Base-by-base conservation (phyloP, 2,329 filamentous ascomycete species). In the Sarocladium kiliense region DNA sequence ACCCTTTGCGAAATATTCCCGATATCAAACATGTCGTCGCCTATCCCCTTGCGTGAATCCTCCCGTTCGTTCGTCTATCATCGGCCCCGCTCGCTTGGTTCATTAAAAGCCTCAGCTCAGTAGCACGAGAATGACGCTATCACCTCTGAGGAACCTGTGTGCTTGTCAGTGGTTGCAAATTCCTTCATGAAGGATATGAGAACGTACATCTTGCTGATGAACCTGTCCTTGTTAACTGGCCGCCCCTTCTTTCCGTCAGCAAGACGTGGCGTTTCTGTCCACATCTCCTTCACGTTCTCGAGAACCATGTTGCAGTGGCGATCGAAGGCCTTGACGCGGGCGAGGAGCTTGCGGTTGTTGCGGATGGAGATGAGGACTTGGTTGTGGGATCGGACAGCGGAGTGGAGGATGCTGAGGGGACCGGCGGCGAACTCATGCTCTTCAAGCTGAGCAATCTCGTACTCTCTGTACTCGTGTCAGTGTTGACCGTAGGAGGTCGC, bases 301-400 rank as follows among this genome's bases (percentile, higher is more conserved):
- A 97, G 79, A 3, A 96, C 89, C 94, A 99, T 97, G 77, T 99
- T 99, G 83, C 92, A 97, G 75, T 99, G 94, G 58, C 94, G 83
- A 75, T 99, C 94, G 71, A 99, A 99, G 6, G 94, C 94, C 80
- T 99, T 99, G 68, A 99, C 93, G 61, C 94, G 88, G 53, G 93
- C 94, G 55, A 99, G 86, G 49, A 99, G 82, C 80, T 99, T 99
- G 74, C 93, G 89, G 79, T 97, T 97, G 83, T 96, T 97, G 62
- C 94, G 91, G 76, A 93, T 93, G 55, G 91, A 96, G 69, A 99
- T 97, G 61, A 99, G 85, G 59, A 99, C 93, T 76, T 97, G 94
- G 42, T 88, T 89, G 77, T 97, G 93, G 61, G 88, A 89, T 70
- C 92, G 89, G 57, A 97, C 94, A 61, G 94, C 94, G 57, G 94